Evolutionary conservation across 495 filamentous ascomycete genomes (phyloP), one percentile per base, ranked within the genome.

Genomic region (Parachaetomium inaequale): DNA sequence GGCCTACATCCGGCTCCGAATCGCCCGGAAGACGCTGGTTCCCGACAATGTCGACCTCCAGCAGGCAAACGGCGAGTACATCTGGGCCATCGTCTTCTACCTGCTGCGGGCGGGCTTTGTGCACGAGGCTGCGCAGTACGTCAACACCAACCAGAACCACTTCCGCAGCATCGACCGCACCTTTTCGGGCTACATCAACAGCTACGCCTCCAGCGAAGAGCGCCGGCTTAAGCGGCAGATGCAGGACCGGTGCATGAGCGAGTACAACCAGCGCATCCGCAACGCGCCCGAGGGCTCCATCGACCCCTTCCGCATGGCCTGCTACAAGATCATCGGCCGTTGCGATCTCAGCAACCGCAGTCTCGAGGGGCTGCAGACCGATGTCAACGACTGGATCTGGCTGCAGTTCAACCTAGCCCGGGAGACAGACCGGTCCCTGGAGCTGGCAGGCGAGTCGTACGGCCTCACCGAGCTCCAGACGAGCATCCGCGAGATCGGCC

Each of bases 371-470:
- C 81, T 98, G 19, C 87, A 84, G 58, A 88, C 88, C 59, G 88
- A 85, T 26, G 86, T 96, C 50, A 90, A 96, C 66, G 95, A 98
- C 71, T 98, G 92, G 91, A 87, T 95, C 73, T 99, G 94, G 94
- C 76, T 99, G 59, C 94, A 98, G 72, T 91, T 98, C 73, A 89
- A 85, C 66, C 86, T 99, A 46, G 92, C 93, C 17, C 81, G 95
- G 57, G 94, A 99, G 70, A 86, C 88, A 58, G 91, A 91, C 68
- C 85, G 89, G 56, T 82, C 85, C 11, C 86, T 91, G 55, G 93
- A 97, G 70, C 85, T 88, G 54, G 91, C 93, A 14, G 87, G 87
- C 51, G 93, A 98, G 69, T 84, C 89, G 14, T 97, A 95, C 74
- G 92, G 91, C 19, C 81, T 99, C 14, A 84, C 87, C 55, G 90